Conservation (phyloP, 116 monocot genomes). For the Trichopus zeylanicus region DNA sequence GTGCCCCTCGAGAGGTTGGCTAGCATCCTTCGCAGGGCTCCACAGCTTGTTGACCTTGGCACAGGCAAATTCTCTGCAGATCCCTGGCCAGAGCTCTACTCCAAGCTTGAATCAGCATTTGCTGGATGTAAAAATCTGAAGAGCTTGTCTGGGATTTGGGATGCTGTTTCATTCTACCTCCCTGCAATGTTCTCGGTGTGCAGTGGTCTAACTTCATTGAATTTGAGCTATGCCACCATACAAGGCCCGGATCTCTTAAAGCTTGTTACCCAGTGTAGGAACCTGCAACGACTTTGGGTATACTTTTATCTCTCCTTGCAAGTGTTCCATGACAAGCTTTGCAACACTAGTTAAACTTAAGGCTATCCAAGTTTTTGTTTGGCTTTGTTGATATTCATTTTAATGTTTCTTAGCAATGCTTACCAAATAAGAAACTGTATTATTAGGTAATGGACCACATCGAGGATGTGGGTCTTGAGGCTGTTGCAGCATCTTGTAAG, state of each 20-base stretch:
- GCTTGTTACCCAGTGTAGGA: conserved; percentile 53
- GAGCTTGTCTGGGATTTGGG: conserved; percentile 71
- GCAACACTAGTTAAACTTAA: neutral
- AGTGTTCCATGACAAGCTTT: too few relatives aligned
- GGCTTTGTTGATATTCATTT: neutral
- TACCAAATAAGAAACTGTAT: neutral
- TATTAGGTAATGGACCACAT: conserved; percentile 79
- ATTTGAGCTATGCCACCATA: conserved; percentile 71
- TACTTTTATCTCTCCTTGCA: neutral
- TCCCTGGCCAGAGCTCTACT: conserved; percentile 32
- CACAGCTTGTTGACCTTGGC: conserved; percentile 70
- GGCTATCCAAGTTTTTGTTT: too few relatives aligned
- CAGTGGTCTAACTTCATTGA: conserved; percentile 53
- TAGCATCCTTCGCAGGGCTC: conserved; percentile 40
- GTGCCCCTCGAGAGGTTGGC: conserved; percentile 59
- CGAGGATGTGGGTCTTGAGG: conserved; percentile 72
- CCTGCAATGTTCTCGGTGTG: conserved; percentile 58
- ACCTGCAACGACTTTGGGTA: conserved; percentile 80
- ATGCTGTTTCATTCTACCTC: conserved; percentile 52
- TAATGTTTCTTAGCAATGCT: neutral
- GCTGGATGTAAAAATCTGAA: conserved; percentile 49
- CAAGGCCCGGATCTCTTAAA: conserved; percentile 53
- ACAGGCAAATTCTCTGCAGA: conserved; percentile 55
- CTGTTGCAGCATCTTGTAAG: conserved; percentile 73
- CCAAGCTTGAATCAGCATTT: conserved; percentile 58